Evolutionary conservation across 805 yeast genomes (phyloP).

Genomic region (Lipomyces chichibuensis): DNA sequence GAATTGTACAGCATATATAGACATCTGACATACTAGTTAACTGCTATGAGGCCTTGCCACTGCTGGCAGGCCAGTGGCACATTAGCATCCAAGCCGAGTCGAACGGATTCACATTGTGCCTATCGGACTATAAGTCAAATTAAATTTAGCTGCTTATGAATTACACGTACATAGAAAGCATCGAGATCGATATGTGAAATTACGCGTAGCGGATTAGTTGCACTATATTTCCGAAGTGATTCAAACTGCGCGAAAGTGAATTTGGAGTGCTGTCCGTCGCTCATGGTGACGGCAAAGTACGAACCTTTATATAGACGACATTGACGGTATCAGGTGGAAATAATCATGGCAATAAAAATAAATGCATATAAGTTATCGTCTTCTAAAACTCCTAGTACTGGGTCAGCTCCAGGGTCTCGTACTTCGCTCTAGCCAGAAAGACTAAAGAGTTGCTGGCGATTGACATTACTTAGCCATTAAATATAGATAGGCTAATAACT

Average conservation of each 20-base stretch:
- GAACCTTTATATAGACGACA: not conserved
- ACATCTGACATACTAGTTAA: slow-evolving; percentile 46
- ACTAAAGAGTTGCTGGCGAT: no score
- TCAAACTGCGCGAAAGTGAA: slow-evolving; percentile 23
- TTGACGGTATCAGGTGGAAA: not conserved
- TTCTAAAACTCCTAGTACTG: no score
- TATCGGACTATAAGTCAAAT: not conserved
- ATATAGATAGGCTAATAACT: no score
- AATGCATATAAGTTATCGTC: no score
- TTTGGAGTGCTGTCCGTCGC: slow-evolving; percentile 1
- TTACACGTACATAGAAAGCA: slow-evolving; percentile 70
- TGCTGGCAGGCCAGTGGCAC: slow-evolving; percentile 94
- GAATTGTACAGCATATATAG: not conserved
- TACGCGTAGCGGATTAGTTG: slow-evolving; percentile 58
- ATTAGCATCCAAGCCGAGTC: slow-evolving; percentile 63
- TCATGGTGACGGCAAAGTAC: not conserved
- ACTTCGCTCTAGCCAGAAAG: not conserved
- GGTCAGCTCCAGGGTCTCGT: not conserved
- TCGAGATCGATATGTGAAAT: slow-evolving; percentile 88
- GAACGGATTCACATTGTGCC: slow-evolving; percentile 83
- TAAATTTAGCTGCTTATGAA: not conserved
- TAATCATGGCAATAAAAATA: not conserved
- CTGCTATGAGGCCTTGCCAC: slow-evolving; percentile 89
- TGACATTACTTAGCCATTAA: not conserved
- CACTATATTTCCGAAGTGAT: slow-evolving; percentile 15